Evolutionary conservation across 148 eudicot genomes (phyloP), one percentile per base, ranked within the genome.

Genomic region (Chenopodium berlandieri): DNA sequence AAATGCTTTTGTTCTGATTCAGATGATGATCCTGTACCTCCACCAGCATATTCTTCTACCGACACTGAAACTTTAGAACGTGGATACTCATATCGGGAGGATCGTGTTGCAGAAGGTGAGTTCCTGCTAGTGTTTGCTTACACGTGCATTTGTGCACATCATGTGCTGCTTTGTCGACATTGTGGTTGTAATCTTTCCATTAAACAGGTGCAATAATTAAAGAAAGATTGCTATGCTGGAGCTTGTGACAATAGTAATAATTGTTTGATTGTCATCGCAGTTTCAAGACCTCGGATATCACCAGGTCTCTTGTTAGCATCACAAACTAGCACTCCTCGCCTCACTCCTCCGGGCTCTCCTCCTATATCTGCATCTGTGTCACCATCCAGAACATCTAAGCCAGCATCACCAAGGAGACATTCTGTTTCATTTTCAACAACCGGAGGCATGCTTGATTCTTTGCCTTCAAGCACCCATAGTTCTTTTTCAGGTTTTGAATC

Each of bases 341-440:
- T 92, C 75, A 94, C 98, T n/a, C 99, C 99, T 73, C 90, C 97
- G 22, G 95, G 92, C 70, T 96, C 99, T 77, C 99, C 99, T 76
- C 95, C 97, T 23, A 76, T 87, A 20, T 91, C 98, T 73, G 95
- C 92, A 34, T 89, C 97, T 48, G 89, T 72, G 68, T 91, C 99
- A 80, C 99, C 99, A 23, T 83, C 86, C 3, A 89, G 84, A 79
- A 89, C 91, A 22, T 89, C 99, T 30, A 92, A 86, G 84, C 90
- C 97, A 32, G 27, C 85, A 31, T 96, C 99, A 52, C 99, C 99
- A 52, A 92, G 94, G 89, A 85, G 98, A 73, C 98, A 89, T 71
- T 90, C 97, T 8, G 85, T 91, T 71, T 92, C 99, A 67, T 86
- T 93, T 85, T 85, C 97, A 74, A 86, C 90, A 22, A 71, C 89